Base-by-base conservation (phyloP, 495 filamentous ascomycete genomes). In the Penicillium mononematosum region DNA sequence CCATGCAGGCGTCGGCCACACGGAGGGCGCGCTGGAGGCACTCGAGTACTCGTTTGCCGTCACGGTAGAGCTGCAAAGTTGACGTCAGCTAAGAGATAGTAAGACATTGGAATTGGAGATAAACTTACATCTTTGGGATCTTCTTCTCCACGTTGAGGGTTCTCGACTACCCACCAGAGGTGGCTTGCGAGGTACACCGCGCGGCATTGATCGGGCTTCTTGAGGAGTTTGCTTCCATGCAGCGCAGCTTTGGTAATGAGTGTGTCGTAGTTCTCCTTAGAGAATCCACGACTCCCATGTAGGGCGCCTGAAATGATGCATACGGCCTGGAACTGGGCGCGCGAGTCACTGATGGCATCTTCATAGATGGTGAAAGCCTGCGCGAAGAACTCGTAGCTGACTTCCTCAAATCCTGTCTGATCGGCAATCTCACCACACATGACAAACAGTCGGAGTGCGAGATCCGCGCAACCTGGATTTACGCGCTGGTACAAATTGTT, bases 361-460 rank as follows among this genome's bases (percentile, higher is more conserved):
- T 98, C 94, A 68, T 98, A 98, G 31, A 98, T 91, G 0, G 94
- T 98, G 59, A 98, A 98, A 1, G 94, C 94, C 68, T 98, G 95
- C 3, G 93, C 94, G 64, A 97, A 98, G 78, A 95, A 98, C 71
- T 98, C 94, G 71, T 98, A 98, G 17, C 90, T 88, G 25, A 96
- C 88, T 73, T 98, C 94, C 71, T 98, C 94, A 61, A 92, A 92
- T 14, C 88, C 90, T 5, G 86, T 92, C 70, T 94, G 89, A 64
- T 96, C 93, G 22, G 95, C 91, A 29, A 93, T 86, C 72, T 97
- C 92, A 16, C 94, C 94, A 66, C 91, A 96, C 58, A 88, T 85
- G 50, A 92, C 84, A 69, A 97, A 98, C 9, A 97, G 78, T 4
- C 94, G 90, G 17, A 98, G 83, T 12, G 87, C 83, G 9, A 98